Conservation (phyloP, 1,284 basidiomycete genomes). For the Microbotryum silenes-acaulis region DNA sequence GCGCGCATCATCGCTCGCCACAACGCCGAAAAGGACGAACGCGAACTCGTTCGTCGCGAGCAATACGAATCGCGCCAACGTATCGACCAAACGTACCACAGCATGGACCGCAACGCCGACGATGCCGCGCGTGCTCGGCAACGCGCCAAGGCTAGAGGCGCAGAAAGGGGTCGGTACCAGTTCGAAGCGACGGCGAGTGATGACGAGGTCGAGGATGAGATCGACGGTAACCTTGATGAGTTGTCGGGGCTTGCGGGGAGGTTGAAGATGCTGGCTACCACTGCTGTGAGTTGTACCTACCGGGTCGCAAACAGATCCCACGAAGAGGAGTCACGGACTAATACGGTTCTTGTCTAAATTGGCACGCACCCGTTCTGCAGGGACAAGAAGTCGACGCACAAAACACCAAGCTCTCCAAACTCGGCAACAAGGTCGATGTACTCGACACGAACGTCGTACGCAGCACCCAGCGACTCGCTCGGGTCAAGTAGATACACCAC, state of each 20-base stretch:
- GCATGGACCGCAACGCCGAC: constrained; percentile 46
- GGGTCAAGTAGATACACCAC: constrained; percentile 22
- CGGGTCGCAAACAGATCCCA: constrained; percentile 35
- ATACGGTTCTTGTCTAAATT: not conserved
- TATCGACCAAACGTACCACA: constrained; percentile 64
- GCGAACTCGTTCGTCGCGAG: constrained; percentile 76
- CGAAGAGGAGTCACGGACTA: constrained; percentile 32
- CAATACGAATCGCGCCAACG: constrained; percentile 80
- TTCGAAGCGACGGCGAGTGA: constrained; percentile 94
- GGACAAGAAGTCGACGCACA: constrained; percentile 61
- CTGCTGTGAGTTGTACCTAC: constrained; percentile 57
- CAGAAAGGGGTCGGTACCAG: constrained; percentile 76
- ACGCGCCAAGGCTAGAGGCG: constrained; percentile 46
- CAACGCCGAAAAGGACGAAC: constrained; percentile 76
- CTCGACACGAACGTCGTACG: constrained; percentile 30
- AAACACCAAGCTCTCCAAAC: constrained; percentile 60
- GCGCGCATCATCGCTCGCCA: constrained; percentile 80
- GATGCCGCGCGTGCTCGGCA: constrained; percentile 45
- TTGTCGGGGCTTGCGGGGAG: constrained; percentile 71
- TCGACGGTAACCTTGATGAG: constrained; percentile 88
- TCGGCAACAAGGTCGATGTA: constrained; percentile 53
- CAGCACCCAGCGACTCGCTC: constrained; percentile 27
- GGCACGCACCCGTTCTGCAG: not conserved
- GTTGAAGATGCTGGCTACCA: constrained; percentile 73
- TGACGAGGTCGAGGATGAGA: constrained; percentile 69